Evolutionary conservation across 2,329 filamentous ascomycete species (phyloP), one percentile per base, ranked within the genome.

Genomic region (Grosmannia penicillata): DNA sequence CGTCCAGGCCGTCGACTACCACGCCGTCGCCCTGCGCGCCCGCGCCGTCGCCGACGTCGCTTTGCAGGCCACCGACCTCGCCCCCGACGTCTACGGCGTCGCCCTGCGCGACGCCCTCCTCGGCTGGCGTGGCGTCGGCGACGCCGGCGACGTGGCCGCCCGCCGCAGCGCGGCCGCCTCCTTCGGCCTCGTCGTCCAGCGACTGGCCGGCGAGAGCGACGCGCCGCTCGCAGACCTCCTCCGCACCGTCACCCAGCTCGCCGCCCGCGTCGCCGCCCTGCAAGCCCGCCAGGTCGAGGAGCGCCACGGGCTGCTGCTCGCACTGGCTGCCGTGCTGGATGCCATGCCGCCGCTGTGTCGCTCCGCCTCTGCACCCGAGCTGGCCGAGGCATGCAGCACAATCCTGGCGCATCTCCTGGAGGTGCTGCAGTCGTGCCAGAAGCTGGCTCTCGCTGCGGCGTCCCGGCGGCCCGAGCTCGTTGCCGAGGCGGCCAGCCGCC

Each of bases 1-100:
- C 2, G 85, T 96, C 0, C 91, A 96, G 53, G 71, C 74, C 2
- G 83, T 96, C 1, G 91, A 98, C 53, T 98, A 95, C 52, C 86
- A 94, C 54, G 75, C 84, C 27, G 86, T 98, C 17, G 89, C 91
- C 3, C 69, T 93, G n/a, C 72, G 89, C 19, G 79, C 82, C 14
- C 72, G 83, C 47, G 89, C 87, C 4, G 78, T 94, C 49, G 69
- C 76, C 29, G 74, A 87, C 33, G 84, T 96, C 10, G 77, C 83
- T 0, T 61, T 75, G 11, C 68, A 69, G 27, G 80, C 81, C 1
- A 74, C 82, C 0, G 62, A 60, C n/a, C 60, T 96, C 6, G 72
- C 76, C 5, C 35, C 8, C 17, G 11, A 62, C 2, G 84, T 82
- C 45, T 78, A 78, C 42, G 83, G 83, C 54, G 64, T 69, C 33